Evolutionary conservation across 1,284 basidiomycete genomes (phyloP).

Genomic region (Leccinum pachyderme): DNA sequence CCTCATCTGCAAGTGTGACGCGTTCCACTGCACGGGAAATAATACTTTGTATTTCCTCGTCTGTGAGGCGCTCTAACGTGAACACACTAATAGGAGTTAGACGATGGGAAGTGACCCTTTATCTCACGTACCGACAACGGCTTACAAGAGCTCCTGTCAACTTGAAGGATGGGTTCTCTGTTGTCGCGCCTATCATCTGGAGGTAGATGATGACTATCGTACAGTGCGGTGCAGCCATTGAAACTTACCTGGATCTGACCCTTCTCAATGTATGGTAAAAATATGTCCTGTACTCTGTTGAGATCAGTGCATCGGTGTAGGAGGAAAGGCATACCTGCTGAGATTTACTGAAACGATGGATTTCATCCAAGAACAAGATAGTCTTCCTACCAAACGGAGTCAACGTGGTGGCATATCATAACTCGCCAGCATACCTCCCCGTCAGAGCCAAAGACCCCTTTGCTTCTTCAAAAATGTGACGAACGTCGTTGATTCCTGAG

Average conservation of each 20-base stretch:
- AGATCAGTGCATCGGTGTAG: background rate
- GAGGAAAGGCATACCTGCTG: slow-evolving; percentile 58
- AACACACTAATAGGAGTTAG: slow-evolving; percentile 51
- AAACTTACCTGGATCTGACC: slow-evolving; percentile 65
- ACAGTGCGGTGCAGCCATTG: background rate
- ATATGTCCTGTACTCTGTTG: slow-evolving; percentile 55
- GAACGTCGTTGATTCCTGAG: slow-evolving; percentile 77
- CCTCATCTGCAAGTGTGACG: slow-evolving; percentile 24
- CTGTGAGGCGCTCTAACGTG: slow-evolving; percentile 58
- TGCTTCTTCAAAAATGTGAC: slow-evolving; percentile 79
- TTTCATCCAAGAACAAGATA: slow-evolving; percentile 81
- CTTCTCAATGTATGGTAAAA: slow-evolving; percentile 78
- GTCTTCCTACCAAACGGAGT: slow-evolving; percentile 48
- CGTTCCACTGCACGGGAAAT: slow-evolving; percentile 50
- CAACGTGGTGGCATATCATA: background rate
- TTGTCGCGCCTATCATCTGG: slow-evolving; percentile 83
- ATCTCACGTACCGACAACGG: slow-evolving; percentile 65
- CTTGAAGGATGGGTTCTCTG: slow-evolving; percentile 91
- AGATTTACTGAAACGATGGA: slow-evolving; percentile 84
- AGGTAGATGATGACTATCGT: slow-evolving; percentile 12
- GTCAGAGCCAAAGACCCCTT: slow-evolving; percentile 67
- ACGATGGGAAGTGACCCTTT: background rate
- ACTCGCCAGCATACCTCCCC: slow-evolving; percentile 45
- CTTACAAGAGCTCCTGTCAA: slow-evolving; percentile 76
- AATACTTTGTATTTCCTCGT: slow-evolving; percentile 55